phyloP scores from a whole-genome alignment of 2,329 filamentous ascomycete genomes.

The Magnaporthiopsis poae region DNA sequence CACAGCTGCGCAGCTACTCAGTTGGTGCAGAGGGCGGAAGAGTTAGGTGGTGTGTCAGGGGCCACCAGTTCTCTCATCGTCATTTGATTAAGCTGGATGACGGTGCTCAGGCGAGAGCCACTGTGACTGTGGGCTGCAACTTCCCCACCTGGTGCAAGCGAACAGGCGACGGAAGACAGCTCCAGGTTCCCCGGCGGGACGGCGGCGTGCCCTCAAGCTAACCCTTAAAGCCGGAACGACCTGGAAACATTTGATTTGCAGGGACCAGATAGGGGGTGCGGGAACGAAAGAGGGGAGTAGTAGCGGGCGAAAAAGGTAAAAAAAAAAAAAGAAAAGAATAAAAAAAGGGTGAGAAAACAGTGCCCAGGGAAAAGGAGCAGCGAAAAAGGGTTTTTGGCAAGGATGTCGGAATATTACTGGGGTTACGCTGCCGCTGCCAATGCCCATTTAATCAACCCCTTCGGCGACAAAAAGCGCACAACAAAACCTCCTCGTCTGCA shows the following conservation, averaged over 20 bases:
- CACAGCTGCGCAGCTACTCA: no score
- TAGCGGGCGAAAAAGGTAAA: background rate
- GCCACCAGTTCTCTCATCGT: background rate
- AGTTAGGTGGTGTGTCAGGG: background rate
- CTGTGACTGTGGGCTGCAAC: no score
- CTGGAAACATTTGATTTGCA: slow-evolving; percentile 3
- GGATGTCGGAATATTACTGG: slow-evolving; percentile 13
- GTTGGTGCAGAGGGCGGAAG: no score
- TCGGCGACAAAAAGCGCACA: slow-evolving; percentile 4
- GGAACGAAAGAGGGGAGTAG: background rate
- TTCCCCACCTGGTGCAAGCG: background rate
- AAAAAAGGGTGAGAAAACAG: background rate
- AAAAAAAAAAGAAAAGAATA: slow-evolving; percentile 3
- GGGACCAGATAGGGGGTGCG: background rate
- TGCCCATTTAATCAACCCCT: slow-evolving; percentile 11
- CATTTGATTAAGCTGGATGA: no score
- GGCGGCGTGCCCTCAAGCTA: background rate
- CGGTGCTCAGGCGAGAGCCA: no score
- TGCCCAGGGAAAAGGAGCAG: slow-evolving; percentile 1
- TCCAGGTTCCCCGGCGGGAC: background rate
- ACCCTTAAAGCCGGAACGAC: background rate
- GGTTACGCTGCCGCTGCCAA: slow-evolving; percentile 13
- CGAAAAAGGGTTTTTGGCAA: slow-evolving; percentile 3
- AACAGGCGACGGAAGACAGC: background rate
- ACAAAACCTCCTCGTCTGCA: background rate